Percentiles rank a stretch among this genome's conserved stretches.
Evolutionary conservation across 257 asterid genomes (phyloP).

Genomic region (Linderniella brevidens): DNA sequence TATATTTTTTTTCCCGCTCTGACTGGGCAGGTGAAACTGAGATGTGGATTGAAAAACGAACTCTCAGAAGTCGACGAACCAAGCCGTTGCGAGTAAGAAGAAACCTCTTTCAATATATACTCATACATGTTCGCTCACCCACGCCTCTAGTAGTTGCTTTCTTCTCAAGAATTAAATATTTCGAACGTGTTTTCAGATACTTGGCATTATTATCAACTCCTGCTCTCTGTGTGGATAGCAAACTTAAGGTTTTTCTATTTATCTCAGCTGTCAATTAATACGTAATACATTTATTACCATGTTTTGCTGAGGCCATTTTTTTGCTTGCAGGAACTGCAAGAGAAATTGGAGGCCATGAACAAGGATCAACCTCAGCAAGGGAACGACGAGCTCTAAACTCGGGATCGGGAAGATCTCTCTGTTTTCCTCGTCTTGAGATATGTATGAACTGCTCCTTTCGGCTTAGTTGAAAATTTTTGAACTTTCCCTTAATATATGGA

Average conservation of each 20-base stretch:
- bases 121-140: neutral
- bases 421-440: neutral
- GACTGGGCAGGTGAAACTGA: constrained; percentile 53
- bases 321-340: constrained; percentile 47
- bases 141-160: neutral
- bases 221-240: constrained; percentile 60
- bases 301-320: neutral
- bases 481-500: no score
- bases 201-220: constrained; percentile 68
- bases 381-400: constrained; percentile 64
- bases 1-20: constrained; percentile 5
- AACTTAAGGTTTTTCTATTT: constrained; percentile 41
- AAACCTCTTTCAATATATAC: neutral
- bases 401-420: neutral
- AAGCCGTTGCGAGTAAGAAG: constrained; percentile 95
- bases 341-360: constrained; percentile 42
- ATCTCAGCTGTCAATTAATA: neutral
- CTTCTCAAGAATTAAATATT: neutral
- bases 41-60: constrained; percentile 87
- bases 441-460: neutral
- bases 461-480: neutral
- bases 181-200: constrained; percentile 31
- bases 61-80: constrained; percentile 84
- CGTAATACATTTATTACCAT: neutral
- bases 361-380: constrained; percentile 38